phyloP scores from a whole-genome alignment of 345 rosid species.

The Camelina neglecta region DNA sequence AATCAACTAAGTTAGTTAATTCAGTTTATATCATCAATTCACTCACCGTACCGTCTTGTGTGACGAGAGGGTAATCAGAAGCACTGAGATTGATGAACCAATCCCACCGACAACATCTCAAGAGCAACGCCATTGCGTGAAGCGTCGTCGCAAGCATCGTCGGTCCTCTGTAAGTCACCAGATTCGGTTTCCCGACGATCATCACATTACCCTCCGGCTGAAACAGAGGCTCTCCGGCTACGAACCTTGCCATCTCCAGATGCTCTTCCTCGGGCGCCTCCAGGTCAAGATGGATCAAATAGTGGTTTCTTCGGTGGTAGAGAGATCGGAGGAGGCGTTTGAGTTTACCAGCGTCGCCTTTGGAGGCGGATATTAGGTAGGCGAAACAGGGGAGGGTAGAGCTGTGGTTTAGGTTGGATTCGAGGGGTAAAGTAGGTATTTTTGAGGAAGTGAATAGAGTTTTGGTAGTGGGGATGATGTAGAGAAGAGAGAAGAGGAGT shows the following conservation, averaged over 20 bases:
- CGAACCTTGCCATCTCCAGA: constrained; percentile 59
- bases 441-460: constrained; percentile 48
- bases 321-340: constrained; percentile 63
- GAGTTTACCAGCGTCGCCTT: constrained; percentile 67
- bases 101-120: constrained; percentile 84
- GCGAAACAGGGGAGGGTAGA: constrained; percentile 71
- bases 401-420: constrained; percentile 43
- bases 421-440: constrained; percentile 47
- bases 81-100: constrained; percentile 99
- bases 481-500: constrained; percentile 54
- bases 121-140: constrained; percentile 77
- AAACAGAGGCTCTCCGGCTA: constrained; percentile 60
- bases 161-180: constrained; percentile 92
- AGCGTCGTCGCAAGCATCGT: constrained; percentile 92
- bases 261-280: constrained; percentile 68
- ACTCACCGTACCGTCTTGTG: constrained; percentile 99
- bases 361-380: constrained; percentile 83
- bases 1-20: not conserved
- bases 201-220: constrained; percentile 71
- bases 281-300: constrained; percentile 73
- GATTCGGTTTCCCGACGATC: constrained; percentile 74
- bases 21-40: not conserved
- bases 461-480: constrained; percentile 55
- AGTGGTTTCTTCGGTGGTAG: constrained; percentile 84
- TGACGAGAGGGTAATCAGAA: constrained; percentile 86